phyloP scores from a whole-genome alignment of 805 yeast genomes.

The Candida cerambycidarum region DNA sequence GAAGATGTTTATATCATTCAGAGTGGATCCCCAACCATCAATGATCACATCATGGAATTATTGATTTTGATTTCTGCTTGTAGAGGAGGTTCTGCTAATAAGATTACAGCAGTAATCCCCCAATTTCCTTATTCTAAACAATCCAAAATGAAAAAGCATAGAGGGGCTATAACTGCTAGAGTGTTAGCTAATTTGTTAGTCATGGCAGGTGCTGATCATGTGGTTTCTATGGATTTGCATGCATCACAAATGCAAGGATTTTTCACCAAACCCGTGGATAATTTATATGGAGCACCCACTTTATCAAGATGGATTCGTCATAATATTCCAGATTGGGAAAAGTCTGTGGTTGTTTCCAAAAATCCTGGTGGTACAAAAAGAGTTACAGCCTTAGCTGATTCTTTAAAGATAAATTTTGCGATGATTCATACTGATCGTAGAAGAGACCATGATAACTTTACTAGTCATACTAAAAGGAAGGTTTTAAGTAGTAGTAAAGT shows the following conservation, averaged over 20 bases:
- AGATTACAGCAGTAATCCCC: slow-evolving; percentile 95
- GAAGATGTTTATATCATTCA: slow-evolving; percentile 94
- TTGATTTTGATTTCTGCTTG: slow-evolving; percentile 92
- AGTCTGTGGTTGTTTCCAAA: slow-evolving; percentile 96
- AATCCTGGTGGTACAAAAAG: slow-evolving; percentile 99
- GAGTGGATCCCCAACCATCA: slow-evolving; percentile 81
- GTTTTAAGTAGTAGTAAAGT: slow-evolving; percentile 31
- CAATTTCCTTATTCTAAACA: slow-evolving; percentile 97
- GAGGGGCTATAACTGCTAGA: slow-evolving; percentile 98
- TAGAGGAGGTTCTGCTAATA: slow-evolving; percentile 97
- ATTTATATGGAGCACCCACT: slow-evolving; percentile 93
- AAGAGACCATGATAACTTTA: slow-evolving; percentile 68
- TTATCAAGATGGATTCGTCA: slow-evolving; percentile 94
- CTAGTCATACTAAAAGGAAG: slow-evolving; percentile 42
- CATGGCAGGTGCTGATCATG: slow-evolving; percentile 99
- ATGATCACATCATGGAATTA: slow-evolving; percentile 95
- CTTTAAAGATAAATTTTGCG: slow-evolving; percentile 92
- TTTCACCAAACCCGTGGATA: slow-evolving; percentile 95
- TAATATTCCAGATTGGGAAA: slow-evolving; percentile 79
- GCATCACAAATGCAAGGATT: slow-evolving; percentile 99
- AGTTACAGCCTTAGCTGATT: slow-evolving; percentile 97
- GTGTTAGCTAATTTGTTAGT: slow-evolving; percentile 93
- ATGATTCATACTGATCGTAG: slow-evolving; percentile 99
- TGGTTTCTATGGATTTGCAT: slow-evolving; percentile 92
- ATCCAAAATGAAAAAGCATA: slow-evolving; percentile 96